phyloP scores from a whole-genome alignment of 2,329 filamentous ascomycete genomes.

The Pseudopithomyces chartarum region DNA sequence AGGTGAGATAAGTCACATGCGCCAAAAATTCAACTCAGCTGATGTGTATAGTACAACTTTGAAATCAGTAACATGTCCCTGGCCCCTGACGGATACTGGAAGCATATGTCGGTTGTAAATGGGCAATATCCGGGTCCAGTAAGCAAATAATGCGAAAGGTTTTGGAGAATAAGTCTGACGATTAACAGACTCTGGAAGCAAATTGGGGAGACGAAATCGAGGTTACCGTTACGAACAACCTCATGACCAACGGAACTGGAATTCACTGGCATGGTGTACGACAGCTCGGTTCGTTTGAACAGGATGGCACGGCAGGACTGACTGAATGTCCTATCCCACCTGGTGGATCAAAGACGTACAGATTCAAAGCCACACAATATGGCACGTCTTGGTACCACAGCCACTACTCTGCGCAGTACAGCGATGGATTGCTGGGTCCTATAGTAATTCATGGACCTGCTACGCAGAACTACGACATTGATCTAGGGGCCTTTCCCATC shows the following conservation, averaged over 20 bases:
- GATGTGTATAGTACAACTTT: conserved; percentile 47
- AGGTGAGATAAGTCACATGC: conserved; percentile 19
- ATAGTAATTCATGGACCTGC: conserved; percentile 49
- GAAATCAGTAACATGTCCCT: conserved; percentile 50
- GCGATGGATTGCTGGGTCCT: conserved; percentile 45
- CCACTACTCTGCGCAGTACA: conserved; percentile 37
- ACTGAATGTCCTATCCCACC: conserved; percentile 72
- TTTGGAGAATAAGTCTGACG: conserved; percentile 13
- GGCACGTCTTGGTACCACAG: conserved; percentile 42
- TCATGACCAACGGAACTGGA: conserved; percentile 53
- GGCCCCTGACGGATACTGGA: conserved; percentile 52
- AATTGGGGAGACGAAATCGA: conserved; percentile 48
- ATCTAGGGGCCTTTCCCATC: conserved; percentile 46
- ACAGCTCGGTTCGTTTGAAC: conserved; percentile 48
- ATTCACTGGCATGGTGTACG: conserved; percentile 60
- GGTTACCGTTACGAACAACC: conserved; percentile 44
- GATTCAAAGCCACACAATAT: conserved; percentile 43
- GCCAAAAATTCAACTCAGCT: not conserved
- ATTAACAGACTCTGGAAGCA: conserved; percentile 47
- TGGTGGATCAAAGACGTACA: conserved; percentile 46
- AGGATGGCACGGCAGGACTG: conserved; percentile 55
- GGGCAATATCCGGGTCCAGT: conserved; percentile 55
- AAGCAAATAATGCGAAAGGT: not conserved
- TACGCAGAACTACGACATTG: conserved; percentile 46
- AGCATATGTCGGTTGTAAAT: conserved; percentile 50